Evolutionary conservation across 2,329 filamentous ascomycete genomes (phyloP), one percentile per base, ranked within the genome.

Genomic region (Penicillium sp.): DNA sequence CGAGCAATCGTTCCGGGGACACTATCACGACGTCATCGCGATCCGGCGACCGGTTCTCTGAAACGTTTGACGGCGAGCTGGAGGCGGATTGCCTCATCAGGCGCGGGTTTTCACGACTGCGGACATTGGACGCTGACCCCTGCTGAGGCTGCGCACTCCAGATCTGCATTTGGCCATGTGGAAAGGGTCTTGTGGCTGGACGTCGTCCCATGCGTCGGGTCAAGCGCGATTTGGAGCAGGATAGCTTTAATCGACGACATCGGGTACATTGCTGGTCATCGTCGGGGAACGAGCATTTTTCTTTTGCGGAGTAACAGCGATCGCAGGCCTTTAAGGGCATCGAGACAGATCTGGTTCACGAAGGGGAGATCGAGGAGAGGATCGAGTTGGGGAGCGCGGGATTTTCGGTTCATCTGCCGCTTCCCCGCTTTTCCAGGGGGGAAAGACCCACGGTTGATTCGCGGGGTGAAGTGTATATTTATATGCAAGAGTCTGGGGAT

Each of bases 321-420:
- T 46, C 42, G 43, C 49, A 53, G 33, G 43, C 39, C 42, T 41
- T 52, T 29, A 48, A 33, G 22, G 46, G 47, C 40, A 45, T 36
- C 18, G 18, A 22, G 18, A 9, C n/a, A 8, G 33, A 22, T 7
- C 11, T 18, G 23, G 16, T 28, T 29, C 26, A 30, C 6, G 11
- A 10, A 4, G 32, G 33, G 26, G n/a, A 25, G 33, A 35, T 29
- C 25, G 26, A 14, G 23, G 15, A 14, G 32, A 22, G 18, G 18
- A 9, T 22, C 18, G 9, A 22, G 18, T 22, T 26, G 33, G 22
- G 33, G 14, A 29, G 33, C 20, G 23, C 20, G 23, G 32, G 12
- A 3, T 35, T 35, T 25, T 22, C 33, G 33, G 20, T 28, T 23
- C 32, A 35, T 35, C 32, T 18, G 13, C 32, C 33, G 25, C 22